Conservation (phyloP, 2,329 filamentous ascomycete species). For the Aspergillus tubingensis region DNA sequence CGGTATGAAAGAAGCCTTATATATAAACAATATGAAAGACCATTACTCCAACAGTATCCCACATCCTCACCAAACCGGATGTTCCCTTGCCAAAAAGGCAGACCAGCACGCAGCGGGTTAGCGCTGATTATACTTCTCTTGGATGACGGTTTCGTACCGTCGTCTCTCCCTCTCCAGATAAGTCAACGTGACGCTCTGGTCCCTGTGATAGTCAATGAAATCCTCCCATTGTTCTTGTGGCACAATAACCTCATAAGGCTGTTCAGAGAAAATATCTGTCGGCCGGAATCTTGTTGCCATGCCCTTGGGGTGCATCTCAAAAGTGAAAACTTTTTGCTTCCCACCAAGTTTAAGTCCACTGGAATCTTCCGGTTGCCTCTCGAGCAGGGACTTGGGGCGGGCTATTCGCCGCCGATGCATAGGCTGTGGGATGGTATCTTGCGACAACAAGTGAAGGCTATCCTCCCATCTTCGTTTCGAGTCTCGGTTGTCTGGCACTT, state of each 20-base stretch:
- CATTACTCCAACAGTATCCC: too few relatives aligned
- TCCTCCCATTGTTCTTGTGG: conserved; percentile 15
- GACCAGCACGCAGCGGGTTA: not conserved
- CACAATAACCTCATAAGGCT: conserved; percentile 20
- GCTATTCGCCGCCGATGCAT: not conserved
- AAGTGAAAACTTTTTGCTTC: conserved; percentile 15
- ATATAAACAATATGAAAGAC: too few relatives aligned
- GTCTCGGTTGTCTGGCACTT: not conserved
- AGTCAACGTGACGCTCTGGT: conserved; percentile 14
- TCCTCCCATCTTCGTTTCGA: not conserved
- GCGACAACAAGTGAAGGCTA: not conserved
- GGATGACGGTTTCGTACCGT: not conserved
- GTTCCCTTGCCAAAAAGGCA: too few relatives aligned
- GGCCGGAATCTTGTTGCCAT: conserved; percentile 19
- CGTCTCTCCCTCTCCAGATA: conserved; percentile 14
- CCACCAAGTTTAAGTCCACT: not conserved
- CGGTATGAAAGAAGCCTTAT: too few relatives aligned
- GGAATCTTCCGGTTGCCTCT: not conserved
- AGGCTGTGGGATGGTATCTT: not conserved
- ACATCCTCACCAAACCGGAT: too few relatives aligned
- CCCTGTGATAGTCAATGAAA: conserved; percentile 7
- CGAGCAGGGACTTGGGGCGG: not conserved
- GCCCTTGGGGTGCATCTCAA: conserved; percentile 17
- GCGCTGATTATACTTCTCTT: not conserved
- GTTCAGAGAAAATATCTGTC: conserved; percentile 23